Conservation (phyloP, 2,329 filamentous ascomycete species). For the Aureobasidium sp. region DNA sequence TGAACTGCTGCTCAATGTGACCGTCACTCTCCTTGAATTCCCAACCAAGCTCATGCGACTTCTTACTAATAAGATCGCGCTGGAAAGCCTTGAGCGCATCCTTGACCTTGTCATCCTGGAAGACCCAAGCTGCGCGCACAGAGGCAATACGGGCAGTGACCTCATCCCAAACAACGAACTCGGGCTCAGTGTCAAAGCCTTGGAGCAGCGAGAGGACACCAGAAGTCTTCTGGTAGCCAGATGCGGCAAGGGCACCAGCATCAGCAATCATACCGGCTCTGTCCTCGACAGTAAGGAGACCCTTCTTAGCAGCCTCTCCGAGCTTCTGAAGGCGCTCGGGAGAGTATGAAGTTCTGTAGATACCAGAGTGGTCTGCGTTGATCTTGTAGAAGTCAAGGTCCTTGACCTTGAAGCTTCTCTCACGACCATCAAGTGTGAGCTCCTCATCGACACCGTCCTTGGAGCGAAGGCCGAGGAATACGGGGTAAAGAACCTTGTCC, state of each 20-base stretch:
- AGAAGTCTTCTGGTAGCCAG: conserved; percentile 89
- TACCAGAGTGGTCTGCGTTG: conserved; percentile 87
- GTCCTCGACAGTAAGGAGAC: conserved; percentile 77
- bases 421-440: conserved; percentile 62
- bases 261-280: conserved; percentile 86
- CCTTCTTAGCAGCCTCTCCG: conserved; percentile 73
- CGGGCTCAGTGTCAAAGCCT: conserved; percentile 69
- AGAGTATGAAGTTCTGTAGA: conserved; percentile 84
- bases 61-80: conserved; percentile 64
- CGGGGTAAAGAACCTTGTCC: conserved; percentile 77
- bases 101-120: conserved; percentile 65
- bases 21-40: conserved; percentile 74
- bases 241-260: conserved; percentile 78
- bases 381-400: conserved; percentile 89
- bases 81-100: conserved; percentile 79
- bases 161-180: conserved; percentile 94
- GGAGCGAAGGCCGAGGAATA: conserved; percentile 78
- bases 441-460: conserved; percentile 75
- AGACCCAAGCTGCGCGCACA: conserved; percentile 81
- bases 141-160: conserved; percentile 69
- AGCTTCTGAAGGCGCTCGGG: conserved; percentile 80
- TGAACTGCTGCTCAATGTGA: conserved; percentile 90
- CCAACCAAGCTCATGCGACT: conserved; percentile 85
- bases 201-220: conserved; percentile 78
- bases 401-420: conserved; percentile 68